Conservation (phyloP, 2,329 filamentous ascomycete genomes). For the Aspergillus latus region DNA sequence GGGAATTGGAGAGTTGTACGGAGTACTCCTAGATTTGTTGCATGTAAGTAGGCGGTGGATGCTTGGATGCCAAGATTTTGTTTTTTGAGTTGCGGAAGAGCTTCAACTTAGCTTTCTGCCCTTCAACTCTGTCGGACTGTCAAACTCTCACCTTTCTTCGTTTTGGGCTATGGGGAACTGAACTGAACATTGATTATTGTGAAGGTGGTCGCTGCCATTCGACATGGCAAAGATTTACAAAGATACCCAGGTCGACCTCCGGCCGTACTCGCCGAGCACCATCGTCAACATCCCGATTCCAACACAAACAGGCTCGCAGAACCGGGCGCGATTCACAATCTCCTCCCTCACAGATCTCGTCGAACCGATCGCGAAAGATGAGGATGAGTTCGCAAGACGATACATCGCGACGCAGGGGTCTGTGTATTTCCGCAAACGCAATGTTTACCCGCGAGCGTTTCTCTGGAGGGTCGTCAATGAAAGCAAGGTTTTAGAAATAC, state of each 20-base stretch:
- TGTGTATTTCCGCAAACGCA: slow-evolving; percentile 77
- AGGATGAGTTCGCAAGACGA: slow-evolving; percentile 65
- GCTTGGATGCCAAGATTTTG: slow-evolving; percentile 36
- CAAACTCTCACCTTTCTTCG: slow-evolving; percentile 17
- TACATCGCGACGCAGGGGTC: slow-evolving; percentile 76
- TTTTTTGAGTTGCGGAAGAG: slow-evolving; percentile 31
- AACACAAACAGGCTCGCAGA: slow-evolving; percentile 46
- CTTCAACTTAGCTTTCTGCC: slow-evolving; percentile 29
- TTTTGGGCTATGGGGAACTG: slow-evolving; percentile 35
- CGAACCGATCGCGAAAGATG: slow-evolving; percentile 57
- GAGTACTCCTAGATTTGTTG: no score
- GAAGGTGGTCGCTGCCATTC: slow-evolving; percentile 24
- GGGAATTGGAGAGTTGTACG: neutral
- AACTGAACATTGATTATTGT: slow-evolving; percentile 24
- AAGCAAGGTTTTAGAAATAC: slow-evolving; percentile 75
- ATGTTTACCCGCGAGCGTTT: slow-evolving; percentile 77
- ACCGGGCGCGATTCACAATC: slow-evolving; percentile 47
- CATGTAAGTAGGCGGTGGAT: slow-evolving; percentile 7
- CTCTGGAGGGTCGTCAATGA: slow-evolving; percentile 87
- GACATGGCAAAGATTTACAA: slow-evolving; percentile 75
- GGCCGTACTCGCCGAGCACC: slow-evolving; percentile 67
- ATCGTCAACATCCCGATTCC: slow-evolving; percentile 70
- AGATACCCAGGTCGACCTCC: slow-evolving; percentile 81
- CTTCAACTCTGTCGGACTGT: slow-evolving; percentile 24
- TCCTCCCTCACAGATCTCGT: slow-evolving; percentile 45